A percentile compares a stretch with the other conserved stretches of the same genome.
phyloP scores from a whole-genome alignment of 75 land plant species.

The Selaginella tamariscina region DNA sequence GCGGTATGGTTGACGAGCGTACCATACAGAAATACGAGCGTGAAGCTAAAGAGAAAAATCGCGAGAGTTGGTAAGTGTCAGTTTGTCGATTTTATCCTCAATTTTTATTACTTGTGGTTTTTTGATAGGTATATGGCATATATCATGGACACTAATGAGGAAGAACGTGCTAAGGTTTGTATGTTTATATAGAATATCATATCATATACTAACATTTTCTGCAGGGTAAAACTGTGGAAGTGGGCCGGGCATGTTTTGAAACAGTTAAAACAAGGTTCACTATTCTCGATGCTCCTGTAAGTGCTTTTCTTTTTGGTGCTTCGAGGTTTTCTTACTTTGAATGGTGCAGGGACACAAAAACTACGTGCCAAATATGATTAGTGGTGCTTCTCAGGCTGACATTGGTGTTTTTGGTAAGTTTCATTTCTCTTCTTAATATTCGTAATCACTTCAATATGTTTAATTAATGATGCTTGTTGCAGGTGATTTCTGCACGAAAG shows the following conservation, averaged over 20 bases:
- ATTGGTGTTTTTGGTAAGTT: constrained; percentile 87
- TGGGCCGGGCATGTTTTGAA: constrained; percentile 97
- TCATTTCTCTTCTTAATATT: not conserved
- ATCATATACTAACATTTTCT: too few species aligned
- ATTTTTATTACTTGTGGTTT: not conserved
- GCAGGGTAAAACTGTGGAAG: constrained; percentile 97
- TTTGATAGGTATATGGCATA: constrained; percentile 94
- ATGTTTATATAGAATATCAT: not conserved
- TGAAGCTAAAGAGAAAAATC: constrained; percentile 97
- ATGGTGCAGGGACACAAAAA: constrained; percentile 83
- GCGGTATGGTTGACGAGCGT: constrained; percentile 94
- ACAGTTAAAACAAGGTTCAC: constrained; percentile 84
- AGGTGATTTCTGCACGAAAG: constrained; percentile 96
- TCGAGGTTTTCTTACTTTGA: not conserved
- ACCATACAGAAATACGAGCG: constrained; percentile 98
- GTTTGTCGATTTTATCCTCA: not conserved
- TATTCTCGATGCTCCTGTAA: constrained; percentile 96
- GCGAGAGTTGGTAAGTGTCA: constrained; percentile 87
- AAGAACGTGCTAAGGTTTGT: constrained; percentile 82
- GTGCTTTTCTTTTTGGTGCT: not conserved
- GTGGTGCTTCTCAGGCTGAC: constrained; percentile 99
- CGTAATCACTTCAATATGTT: not conserved
- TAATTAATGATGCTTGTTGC: not conserved
- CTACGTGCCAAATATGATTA: constrained; percentile 99
- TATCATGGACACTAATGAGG: constrained; percentile 99